A percentile compares a stretch with the other conserved stretches of the same genome.
Conservation (phyloP, 345 rosid genomes). For the Pelargonium nanum region DNA sequence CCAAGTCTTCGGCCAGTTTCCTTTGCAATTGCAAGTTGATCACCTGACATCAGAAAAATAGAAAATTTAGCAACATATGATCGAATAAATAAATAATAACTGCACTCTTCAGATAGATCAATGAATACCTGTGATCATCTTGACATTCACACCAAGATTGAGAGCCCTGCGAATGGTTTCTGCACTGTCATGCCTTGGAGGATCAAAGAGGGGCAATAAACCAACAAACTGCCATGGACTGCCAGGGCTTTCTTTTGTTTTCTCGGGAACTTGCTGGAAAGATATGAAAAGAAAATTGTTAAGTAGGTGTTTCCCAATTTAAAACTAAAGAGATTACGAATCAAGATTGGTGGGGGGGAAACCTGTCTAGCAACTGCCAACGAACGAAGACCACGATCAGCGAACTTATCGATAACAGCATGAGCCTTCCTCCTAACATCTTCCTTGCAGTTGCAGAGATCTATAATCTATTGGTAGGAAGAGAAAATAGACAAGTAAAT, state of each 20-base stretch:
- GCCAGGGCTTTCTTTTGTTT: constrained; percentile 24
- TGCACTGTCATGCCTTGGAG: constrained; percentile 49
- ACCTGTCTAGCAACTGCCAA: constrained; percentile 79
- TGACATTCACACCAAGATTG: constrained; percentile 45
- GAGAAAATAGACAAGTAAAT: background rate
- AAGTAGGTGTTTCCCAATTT: background rate
- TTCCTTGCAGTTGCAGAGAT: constrained; percentile 43
- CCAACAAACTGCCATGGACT: constrained; percentile 32
- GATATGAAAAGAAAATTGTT: background rate
- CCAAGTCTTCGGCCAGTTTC: constrained; percentile 95
- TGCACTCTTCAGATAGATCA: too few relatives aligned
- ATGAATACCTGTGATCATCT: constrained; percentile 48
- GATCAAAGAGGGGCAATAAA: constrained; percentile 28
- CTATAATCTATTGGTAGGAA: background rate
- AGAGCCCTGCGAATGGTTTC: constrained; percentile 45
- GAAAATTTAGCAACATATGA: background rate
- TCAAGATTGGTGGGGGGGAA: background rate
- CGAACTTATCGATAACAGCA: constrained; percentile 54
- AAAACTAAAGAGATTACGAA: too few relatives aligned
- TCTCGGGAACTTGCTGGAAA: constrained; percentile 27
- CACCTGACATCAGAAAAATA: constrained; percentile 29
- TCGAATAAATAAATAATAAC: too few relatives aligned
- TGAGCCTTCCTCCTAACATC: constrained; percentile 54
- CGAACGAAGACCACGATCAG: constrained; percentile 80
- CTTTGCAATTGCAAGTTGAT: constrained; percentile 82